A percentile compares a stretch with the other conserved stretches of the same genome.
Conservation (phyloP, 257 asterid genomes). For the Leonotis leonurus region DNA sequence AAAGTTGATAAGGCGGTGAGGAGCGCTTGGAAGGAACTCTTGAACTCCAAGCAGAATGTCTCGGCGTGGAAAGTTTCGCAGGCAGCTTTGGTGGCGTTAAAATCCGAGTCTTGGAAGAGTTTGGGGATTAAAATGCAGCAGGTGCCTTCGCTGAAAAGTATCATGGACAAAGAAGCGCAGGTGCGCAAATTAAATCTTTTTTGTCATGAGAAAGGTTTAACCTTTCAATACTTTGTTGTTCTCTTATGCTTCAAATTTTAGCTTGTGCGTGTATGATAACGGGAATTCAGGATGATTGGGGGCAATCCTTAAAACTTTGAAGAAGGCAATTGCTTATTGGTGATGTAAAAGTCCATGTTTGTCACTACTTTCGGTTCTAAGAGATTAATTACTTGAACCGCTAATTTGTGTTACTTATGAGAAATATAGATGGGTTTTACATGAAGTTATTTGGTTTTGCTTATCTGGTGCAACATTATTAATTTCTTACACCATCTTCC, state of each 20-base stretch:
- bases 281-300: neutral
- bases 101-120: conserved; percentile 76
- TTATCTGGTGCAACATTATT: neutral
- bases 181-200: conserved; percentile 20
- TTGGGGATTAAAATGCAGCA: conserved; percentile 76
- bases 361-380: neutral
- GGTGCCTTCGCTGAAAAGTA: conserved; percentile 61
- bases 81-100: conserved; percentile 49
- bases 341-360: neutral
- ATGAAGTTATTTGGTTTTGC: neutral
- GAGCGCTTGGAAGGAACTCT: conserved; percentile 42
- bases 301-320: neutral
- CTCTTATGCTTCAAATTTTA: neutral
- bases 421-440: neutral
- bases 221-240: neutral
- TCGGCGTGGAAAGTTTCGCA: conserved; percentile 83
- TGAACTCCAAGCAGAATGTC: conserved; percentile 41
- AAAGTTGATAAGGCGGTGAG: conserved; percentile 50
- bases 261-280: neutral
- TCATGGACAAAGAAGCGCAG: conserved; percentile 63
- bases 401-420: neutral
- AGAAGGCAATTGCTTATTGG: neutral
- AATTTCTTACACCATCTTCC: neutral
- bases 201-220: neutral
- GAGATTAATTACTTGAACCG: neutral